Evolutionary conservation across 2,329 filamentous ascomycete genomes (phyloP).

Genomic region (Stylonectria norvegica): DNA sequence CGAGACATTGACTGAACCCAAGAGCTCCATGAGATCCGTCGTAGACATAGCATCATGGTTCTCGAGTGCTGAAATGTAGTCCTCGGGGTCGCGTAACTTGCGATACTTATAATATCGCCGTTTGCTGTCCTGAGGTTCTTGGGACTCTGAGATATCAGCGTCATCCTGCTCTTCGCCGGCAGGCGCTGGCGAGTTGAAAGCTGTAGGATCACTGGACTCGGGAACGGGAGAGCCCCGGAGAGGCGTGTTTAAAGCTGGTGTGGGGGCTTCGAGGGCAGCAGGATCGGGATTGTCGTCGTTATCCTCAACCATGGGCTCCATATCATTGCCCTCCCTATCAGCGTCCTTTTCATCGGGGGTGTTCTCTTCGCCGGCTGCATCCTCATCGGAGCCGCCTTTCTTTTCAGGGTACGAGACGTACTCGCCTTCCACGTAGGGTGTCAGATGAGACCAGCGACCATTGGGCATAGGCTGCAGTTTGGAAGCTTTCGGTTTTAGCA

Average conservation of each 20-base stretch:
- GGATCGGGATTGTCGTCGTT: slow-evolving; percentile 31
- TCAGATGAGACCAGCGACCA: slow-evolving; percentile 38
- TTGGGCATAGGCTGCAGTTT: slow-evolving; percentile 30
- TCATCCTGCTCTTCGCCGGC: slow-evolving; percentile 37
- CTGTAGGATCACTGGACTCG: slow-evolving; percentile 37
- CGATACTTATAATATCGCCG: slow-evolving; percentile 44
- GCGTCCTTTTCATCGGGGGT: slow-evolving; percentile 32
- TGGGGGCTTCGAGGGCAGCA: slow-evolving; percentile 32
- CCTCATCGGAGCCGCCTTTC: slow-evolving; percentile 31
- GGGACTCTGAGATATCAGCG: slow-evolving; percentile 34
- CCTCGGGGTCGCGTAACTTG: slow-evolving; percentile 49
- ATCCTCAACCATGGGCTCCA: slow-evolving; percentile 32
- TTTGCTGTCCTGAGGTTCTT: slow-evolving; percentile 29
- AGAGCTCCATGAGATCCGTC: slow-evolving; percentile 42
- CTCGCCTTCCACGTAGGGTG: slow-evolving; percentile 40
- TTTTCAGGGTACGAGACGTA: slow-evolving; percentile 39
- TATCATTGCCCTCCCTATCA: slow-evolving; percentile 28
- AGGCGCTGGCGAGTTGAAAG: slow-evolving; percentile 37
- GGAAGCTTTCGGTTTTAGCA: slow-evolving; percentile 1
- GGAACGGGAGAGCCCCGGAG: slow-evolving; percentile 37
- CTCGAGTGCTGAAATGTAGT: slow-evolving; percentile 47
- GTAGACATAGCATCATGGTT: slow-evolving; percentile 48
- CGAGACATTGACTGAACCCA: slow-evolving; percentile 44
- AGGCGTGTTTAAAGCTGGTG: slow-evolving; percentile 38
- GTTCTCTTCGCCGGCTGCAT: slow-evolving; percentile 29